These are phyloP conservation scores for Lepidium campestre DNA, from an alignment of 441 rosid genomes.

Conservation along the genomic window DNA sequence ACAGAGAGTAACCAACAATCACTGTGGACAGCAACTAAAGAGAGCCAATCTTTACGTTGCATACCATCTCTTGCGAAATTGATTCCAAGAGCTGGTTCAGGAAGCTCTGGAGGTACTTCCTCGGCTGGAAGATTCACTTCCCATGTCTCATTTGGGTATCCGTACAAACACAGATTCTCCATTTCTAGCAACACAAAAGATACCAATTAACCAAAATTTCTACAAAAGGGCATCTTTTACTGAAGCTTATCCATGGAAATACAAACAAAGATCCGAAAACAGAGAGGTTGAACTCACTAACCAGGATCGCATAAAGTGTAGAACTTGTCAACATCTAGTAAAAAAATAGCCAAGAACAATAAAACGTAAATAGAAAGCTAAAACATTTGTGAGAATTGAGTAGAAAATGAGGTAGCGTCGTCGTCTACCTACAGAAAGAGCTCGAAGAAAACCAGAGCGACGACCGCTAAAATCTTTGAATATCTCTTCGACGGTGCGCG, in stretches of 20 bases:
- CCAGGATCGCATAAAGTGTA: conserved; percentile 87
- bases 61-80: conserved; percentile 89
- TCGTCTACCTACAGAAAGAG: conserved; percentile 59
- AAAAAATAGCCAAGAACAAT: not conserved
- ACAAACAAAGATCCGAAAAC: conserved; percentile 13
- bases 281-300: conserved; percentile 19
- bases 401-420: not conserved
- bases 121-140: conserved; percentile 76
- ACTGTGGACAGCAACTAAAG: conserved; percentile 77
- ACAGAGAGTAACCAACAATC: conserved; percentile 84
- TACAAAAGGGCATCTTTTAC: not conserved
- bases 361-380: not conserved
- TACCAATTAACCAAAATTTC: not conserved
- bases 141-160: conserved; percentile 73
- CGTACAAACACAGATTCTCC: conserved; percentile 82
- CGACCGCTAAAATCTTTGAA: conserved; percentile 70
- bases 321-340: conserved; percentile 72
- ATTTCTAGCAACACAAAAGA: conserved; percentile 36
- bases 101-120: conserved; percentile 86
- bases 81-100: conserved; percentile 83
- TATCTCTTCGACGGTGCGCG: conserved; percentile 90
- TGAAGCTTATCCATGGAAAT: not conserved
- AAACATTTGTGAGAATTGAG: not conserved
- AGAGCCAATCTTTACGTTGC: conserved; percentile 80
- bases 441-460: conserved; percentile 64